Evolutionary conservation across 2,329 filamentous ascomycete genomes (phyloP).

Genomic region (Incumbomyces lentus): DNA sequence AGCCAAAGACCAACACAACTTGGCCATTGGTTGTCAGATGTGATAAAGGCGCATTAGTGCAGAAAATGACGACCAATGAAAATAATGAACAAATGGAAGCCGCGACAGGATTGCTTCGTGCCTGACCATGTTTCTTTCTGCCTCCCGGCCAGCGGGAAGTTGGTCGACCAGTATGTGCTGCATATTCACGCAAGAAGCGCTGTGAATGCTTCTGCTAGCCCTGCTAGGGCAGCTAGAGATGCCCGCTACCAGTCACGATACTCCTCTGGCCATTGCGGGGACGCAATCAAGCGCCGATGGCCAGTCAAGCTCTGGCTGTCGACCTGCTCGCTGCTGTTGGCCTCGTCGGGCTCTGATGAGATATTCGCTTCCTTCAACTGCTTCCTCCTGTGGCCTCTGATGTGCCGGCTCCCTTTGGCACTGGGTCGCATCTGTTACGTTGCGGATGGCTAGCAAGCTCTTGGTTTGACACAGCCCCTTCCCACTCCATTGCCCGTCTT

Average conservation of each 20-base stretch:
- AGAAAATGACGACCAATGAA: background rate
- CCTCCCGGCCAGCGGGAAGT: background rate
- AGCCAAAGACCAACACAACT: background rate
- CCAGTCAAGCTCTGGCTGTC: constrained; percentile 5
- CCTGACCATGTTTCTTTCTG: constrained; percentile 1
- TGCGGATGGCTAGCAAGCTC: background rate
- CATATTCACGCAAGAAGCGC: constrained; percentile 5
- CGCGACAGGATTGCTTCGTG: constrained; percentile 2
- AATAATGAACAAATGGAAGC: background rate
- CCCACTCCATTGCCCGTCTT: background rate
- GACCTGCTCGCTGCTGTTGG: constrained; percentile 1
- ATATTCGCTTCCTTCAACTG: background rate
- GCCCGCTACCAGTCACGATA: background rate
- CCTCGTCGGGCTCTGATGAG: background rate
- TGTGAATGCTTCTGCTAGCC: background rate
- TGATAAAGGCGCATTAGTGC: constrained; percentile 6
- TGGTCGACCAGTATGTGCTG: background rate
- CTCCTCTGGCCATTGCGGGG: constrained; percentile 8
- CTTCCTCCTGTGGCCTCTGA: background rate
- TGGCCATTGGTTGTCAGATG: background rate
- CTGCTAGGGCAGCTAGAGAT: background rate
- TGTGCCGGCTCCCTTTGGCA: background rate
- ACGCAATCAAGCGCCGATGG: constrained; percentile 7
- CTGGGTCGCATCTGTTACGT: constrained; percentile 2
- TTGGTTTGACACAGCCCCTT: background rate